A percentile compares a stretch with the other conserved stretches of the same genome.
Evolutionary conservation across 2,329 filamentous ascomycete genomes (phyloP).

Genomic region (Talaromyces sp.): DNA sequence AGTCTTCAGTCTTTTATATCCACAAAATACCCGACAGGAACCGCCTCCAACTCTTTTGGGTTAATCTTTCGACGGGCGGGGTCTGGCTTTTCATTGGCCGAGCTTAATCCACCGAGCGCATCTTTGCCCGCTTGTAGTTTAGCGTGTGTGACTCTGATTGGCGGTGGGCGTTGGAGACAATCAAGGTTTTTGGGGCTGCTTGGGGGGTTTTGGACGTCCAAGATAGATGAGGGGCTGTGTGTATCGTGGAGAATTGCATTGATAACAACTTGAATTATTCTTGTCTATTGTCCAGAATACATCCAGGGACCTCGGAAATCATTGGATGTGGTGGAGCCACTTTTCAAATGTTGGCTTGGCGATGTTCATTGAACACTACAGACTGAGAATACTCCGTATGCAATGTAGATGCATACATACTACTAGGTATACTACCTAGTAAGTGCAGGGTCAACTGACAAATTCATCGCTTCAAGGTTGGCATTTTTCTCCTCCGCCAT

Average conservation of each 20-base stretch:
- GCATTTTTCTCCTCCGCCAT: constrained; percentile 1
- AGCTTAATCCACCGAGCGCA: constrained; percentile 13
- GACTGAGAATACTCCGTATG: too few species aligned
- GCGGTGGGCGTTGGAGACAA: constrained; percentile 1
- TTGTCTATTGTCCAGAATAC: too few species aligned
- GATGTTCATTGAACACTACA: too few species aligned
- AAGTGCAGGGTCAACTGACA: background rate
- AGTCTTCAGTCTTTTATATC: constrained; percentile 9
- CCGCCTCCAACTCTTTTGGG: constrained; percentile 9
- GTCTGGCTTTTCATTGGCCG: constrained; percentile 16
- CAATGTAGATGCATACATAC: too few species aligned
- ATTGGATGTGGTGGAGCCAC: too few species aligned
- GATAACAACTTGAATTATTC: too few species aligned
- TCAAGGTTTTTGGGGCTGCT: background rate
- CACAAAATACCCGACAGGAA: background rate
- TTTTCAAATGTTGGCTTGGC: too few species aligned
- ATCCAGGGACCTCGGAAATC: too few species aligned
- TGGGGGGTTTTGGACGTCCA: too few species aligned
- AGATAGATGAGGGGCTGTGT: too few species aligned
- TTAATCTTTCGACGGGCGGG: constrained; percentile 22
- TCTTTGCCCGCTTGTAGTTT: constrained; percentile 20
- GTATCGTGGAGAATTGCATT: too few species aligned
- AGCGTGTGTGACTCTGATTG: constrained; percentile 4
- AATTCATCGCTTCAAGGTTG: background rate
- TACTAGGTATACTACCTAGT: too few species aligned